phyloP scores from a whole-genome alignment of 768 basidiomycete genomes.

The Hysterangium stoloniferum region DNA sequence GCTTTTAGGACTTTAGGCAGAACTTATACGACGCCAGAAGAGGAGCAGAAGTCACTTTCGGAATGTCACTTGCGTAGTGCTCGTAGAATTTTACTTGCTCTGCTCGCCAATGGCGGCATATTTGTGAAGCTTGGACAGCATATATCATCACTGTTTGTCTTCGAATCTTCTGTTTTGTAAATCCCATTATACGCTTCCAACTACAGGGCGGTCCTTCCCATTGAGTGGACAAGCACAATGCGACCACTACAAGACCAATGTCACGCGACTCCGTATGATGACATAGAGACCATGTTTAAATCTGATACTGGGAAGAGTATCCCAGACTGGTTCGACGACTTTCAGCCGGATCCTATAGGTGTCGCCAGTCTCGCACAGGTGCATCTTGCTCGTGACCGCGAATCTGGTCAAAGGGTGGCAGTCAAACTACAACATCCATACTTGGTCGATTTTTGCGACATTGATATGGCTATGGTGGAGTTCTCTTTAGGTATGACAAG shows the following conservation, averaged over 20 bases:
- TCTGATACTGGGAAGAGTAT: conserved; percentile 71
- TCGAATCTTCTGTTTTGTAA: too few species aligned
- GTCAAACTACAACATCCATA: conserved; percentile 88
- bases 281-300: conserved; percentile 67
- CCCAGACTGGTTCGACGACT: conserved; percentile 72
- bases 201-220: conserved; percentile 44
- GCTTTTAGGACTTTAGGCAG: conserved; percentile 40
- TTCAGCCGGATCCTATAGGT: conserved; percentile 83
- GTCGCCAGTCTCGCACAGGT: conserved; percentile 97
- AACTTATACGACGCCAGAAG: conserved; percentile 42
- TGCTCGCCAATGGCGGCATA: conserved; percentile 84
- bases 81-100: conserved; percentile 65
- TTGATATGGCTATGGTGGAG: conserved; percentile 85
- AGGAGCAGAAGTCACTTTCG: conserved; percentile 49
- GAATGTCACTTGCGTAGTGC: conserved; percentile 84
- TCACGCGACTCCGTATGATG: conserved; percentile 76
- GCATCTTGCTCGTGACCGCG: conserved; percentile 69
- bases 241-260: conserved; percentile 83
- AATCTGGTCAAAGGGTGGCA: conserved; percentile 70
- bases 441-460: conserved; percentile 82
- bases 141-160: conserved; percentile 59
- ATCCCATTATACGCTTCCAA: conserved; percentile 14
- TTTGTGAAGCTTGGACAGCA: conserved; percentile 90
- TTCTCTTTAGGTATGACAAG: conserved; percentile 49
- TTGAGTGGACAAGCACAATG: conserved; percentile 56